Conservation (phyloP, 2,329 filamentous ascomycete species). For the Teratosphaeria zuluensis region DNA sequence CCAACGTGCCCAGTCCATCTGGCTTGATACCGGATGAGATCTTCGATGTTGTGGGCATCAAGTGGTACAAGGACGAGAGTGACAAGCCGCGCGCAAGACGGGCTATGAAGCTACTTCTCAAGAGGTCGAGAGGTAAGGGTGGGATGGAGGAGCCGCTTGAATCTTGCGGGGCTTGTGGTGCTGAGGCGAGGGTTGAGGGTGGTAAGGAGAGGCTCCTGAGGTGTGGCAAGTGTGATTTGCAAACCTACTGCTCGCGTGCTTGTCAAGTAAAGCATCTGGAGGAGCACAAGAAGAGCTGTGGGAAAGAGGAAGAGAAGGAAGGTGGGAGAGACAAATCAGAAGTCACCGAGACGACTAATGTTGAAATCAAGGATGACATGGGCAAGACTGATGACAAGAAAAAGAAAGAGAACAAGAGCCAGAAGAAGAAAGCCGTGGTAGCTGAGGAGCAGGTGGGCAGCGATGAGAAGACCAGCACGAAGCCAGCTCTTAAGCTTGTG, state of each 20-base stretch:
- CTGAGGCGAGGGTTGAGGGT: not conserved
- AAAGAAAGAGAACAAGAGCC: not conserved
- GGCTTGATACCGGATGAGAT: not conserved
- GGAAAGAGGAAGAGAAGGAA: not conserved
- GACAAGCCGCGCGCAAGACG: not conserved
- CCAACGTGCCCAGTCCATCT: not conserved
- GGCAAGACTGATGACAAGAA: not conserved
- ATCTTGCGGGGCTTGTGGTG: conserved; percentile 1
- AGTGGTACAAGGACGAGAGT: not conserved
- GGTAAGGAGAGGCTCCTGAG: not conserved
- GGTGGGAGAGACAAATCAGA: not conserved
- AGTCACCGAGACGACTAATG: not conserved
- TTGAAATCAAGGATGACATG: not conserved
- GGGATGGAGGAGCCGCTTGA: not conserved
- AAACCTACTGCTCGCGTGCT: conserved; percentile 15
- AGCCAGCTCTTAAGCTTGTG: not conserved
- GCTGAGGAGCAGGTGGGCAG: not conserved
- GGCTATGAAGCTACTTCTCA: not conserved
- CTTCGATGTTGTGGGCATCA: not conserved
- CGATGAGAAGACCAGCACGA: not conserved
- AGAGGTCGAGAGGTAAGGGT: not conserved
- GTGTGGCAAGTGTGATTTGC: conserved; percentile 12
- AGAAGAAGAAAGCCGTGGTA: not conserved
- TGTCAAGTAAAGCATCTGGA: conserved; percentile 19
- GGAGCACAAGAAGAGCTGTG: conserved; percentile 12